Base-by-base conservation (phyloP, 257 asterid genomes). In the Primulina eburnea region DNA sequence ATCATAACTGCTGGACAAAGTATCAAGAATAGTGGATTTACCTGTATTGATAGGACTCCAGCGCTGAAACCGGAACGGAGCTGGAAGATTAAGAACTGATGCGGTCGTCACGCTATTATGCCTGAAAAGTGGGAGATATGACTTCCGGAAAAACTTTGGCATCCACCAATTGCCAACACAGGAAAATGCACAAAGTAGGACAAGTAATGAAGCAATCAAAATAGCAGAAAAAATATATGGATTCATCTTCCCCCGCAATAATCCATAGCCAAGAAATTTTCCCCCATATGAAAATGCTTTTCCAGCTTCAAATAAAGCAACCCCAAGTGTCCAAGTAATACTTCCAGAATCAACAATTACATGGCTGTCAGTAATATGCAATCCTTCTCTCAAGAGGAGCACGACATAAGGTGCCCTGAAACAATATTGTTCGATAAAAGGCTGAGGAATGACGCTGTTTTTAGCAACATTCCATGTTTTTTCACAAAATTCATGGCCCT, bases 281-380 rank as follows among this genome's bases (percentile, higher is more conserved):
- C 63, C 67, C 81, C 84, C 58, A 30, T 63, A 62, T 57, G 89
- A 68, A 71, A 81, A 67, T 63, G 76, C 68, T 74, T 80, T 85
- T 26, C 87, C 94, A 43, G 94, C 94, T 87, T 87, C 94, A 75
- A 77, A 78, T 56, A 87, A 71, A 24, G 90, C 94, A 76, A 84
- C 94, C 67, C 90, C 90, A 4, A 85, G 86, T 9, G 94, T 83
- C 94, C 94, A 85, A 37, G 94, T 83, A 74, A 85, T 81, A 71
- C 90, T 85, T 71, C 94, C 94, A 34, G 94, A 87, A 59, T 81
- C 90, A 63, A 85, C 71, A 66, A 69, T 69, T 20, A 87, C 87
- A 65, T 83, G 61, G 38, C 77, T 75, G 64, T 85, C 90, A n/a
- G 81, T 77, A 71, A 87, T 85, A 64, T 87, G 90, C 76, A 87